Evolutionary conservation across 1,284 basidiomycete genomes (phyloP), one percentile per base, ranked within the genome.

Genomic region (Microbotryum scabiosae): DNA sequence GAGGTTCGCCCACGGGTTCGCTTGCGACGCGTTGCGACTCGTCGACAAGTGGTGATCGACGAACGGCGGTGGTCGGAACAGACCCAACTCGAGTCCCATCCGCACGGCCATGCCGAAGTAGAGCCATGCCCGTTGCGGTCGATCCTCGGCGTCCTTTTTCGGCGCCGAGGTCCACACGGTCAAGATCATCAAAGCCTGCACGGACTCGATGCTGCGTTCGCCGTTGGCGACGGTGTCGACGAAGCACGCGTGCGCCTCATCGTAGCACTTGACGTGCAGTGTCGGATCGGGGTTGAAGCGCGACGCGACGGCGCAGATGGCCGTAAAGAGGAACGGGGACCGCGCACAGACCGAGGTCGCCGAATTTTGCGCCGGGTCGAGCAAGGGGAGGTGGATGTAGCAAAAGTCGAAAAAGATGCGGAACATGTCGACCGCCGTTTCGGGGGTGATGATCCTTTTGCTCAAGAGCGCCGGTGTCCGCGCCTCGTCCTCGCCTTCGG

Each of bases 91-190:
- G 47, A 66, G 61, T 3, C 47, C 61, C 58, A 66, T 57, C 5
- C 64, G 57, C 18, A 66, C 56, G 8, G 61, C 64, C 59, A 63
- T 63, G 6, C 61, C 61, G 30, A 63, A 63, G 54, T 66, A 66
- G 10, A 66, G 54, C 64, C 59, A 66, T 5, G 64, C 64, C 36
- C 64, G 51, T 41, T 66, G 59, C n/a, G 64, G 64, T 16, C 64
- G 44, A 51, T 66, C 59, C 52, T 66, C 64, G 14, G 52, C 41
- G 14, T 51, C 59, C 16, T 55, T 60, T 25, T 56, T 61, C 26
- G 60, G 60, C n/a, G 60, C 55, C 14, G 56, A 61, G 20, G 60
- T 61, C 60, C 63, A 65, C n/a, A 62, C 55, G 0, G 63, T 65
- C 28, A 65, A 28, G 41, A 65, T 57, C 26, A 61, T 59, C 49